A percentile compares a stretch with the other conserved stretches of the same genome.
Evolutionary conservation across 768 basidiomycete genomes (phyloP).

Genomic region (Amanita exitialis): DNA sequence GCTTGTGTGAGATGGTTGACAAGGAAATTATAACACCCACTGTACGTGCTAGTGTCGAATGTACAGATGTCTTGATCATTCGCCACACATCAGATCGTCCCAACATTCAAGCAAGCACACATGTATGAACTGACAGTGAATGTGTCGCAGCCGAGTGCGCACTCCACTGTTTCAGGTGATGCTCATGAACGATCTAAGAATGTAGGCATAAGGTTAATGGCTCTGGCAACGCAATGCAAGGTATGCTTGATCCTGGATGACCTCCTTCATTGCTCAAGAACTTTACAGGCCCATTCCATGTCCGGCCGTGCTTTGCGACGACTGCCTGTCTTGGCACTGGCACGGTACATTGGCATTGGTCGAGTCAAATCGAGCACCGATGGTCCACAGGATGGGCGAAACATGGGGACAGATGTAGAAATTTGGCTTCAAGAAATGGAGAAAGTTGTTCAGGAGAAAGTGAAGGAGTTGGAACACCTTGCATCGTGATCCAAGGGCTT

Average conservation of each 20-base stretch:
- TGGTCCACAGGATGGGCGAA: slow-evolving; percentile 3
- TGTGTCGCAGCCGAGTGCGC: slow-evolving; percentile 10
- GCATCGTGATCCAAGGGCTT: background rate
- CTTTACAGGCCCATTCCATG: slow-evolving; percentile 58
- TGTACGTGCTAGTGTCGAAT: slow-evolving; percentile 30
- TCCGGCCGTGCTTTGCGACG: slow-evolving; percentile 89
- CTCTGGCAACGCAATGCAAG: slow-evolving; percentile 68
- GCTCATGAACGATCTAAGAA: slow-evolving; percentile 39
- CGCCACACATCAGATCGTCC: slow-evolving; percentile 38
- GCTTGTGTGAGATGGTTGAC: slow-evolving; percentile 68
- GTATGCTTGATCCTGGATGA: slow-evolving; percentile 34
- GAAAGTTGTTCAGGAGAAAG: slow-evolving; percentile 54
- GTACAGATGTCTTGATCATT: background rate
- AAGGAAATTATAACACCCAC: slow-evolving; percentile 58
- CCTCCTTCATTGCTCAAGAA: slow-evolving; percentile 1
- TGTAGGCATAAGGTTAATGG: slow-evolving; percentile 48
- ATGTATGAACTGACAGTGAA: slow-evolving; percentile 40
- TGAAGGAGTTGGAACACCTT: slow-evolving; percentile 40
- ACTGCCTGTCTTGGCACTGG: slow-evolving; percentile 90
- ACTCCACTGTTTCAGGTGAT: slow-evolving; percentile 14
- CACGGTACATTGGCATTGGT: slow-evolving; percentile 65
- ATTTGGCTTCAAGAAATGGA: slow-evolving; percentile 84
- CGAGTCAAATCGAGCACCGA: slow-evolving; percentile 11
- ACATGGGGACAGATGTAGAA: slow-evolving; percentile 36
- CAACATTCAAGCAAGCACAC: slow-evolving; percentile 50